These are phyloP conservation scores for Fusarium pseudocircinatum DNA, from an alignment of 2,329 filamentous ascomycete genomes.

Conservation along the genomic window DNA sequence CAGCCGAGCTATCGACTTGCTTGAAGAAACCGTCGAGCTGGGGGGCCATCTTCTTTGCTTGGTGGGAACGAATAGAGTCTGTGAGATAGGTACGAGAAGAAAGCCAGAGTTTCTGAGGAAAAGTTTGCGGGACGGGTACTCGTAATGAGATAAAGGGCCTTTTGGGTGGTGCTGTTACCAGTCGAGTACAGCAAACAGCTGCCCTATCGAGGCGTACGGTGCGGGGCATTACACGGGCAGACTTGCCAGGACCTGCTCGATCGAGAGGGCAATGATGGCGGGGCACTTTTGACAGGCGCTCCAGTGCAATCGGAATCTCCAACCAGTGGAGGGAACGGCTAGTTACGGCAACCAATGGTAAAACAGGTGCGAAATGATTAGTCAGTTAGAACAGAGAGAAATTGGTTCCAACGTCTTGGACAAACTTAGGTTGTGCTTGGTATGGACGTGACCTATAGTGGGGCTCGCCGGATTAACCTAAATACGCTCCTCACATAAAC, in stretches of 20 bases:
- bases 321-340: conserved; percentile 35
- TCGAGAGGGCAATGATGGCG: conserved; percentile 42
- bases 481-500: background rate
- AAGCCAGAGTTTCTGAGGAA: conserved; percentile 22
- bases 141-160: conserved; percentile 40
- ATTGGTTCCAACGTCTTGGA: conserved; percentile 11
- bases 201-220: conserved; percentile 50
- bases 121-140: conserved; percentile 27
- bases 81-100: conserved; percentile 60
- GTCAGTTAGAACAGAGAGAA: conserved; percentile 24
- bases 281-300: conserved; percentile 31
- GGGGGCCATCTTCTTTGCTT: conserved; percentile 83
- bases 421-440: background rate
- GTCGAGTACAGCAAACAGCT: conserved; percentile 41
- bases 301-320: conserved; percentile 1
- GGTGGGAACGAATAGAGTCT: conserved; percentile 63
- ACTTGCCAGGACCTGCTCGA: conserved; percentile 42
- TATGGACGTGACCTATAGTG: background rate
- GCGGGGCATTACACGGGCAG: conserved; percentile 56
- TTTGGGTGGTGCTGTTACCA: conserved; percentile 36
- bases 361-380: conserved; percentile 32
- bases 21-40: conserved; percentile 93
- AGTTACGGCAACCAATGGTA: conserved; percentile 45
- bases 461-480: conserved; percentile 24
- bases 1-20: conserved; percentile 83